phyloP scores from a whole-genome alignment of 2,329 filamentous ascomycete genomes.

The Sordariomycetes sp. region DNA sequence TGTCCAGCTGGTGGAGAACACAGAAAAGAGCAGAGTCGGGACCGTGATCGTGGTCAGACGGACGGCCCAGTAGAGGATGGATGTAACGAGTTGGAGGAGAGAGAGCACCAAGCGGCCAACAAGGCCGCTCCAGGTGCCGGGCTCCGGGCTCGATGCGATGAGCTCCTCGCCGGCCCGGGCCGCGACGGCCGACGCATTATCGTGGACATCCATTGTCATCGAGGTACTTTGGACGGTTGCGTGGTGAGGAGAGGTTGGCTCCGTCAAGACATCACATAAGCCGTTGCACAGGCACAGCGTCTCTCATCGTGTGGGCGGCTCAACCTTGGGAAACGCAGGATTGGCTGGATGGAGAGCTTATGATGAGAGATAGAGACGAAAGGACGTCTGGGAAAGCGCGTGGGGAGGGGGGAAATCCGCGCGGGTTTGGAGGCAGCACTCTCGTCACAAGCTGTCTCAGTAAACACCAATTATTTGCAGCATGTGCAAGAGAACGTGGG shows the following conservation, averaged over 20 bases:
- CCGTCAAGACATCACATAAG: neutral
- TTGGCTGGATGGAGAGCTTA: neutral
- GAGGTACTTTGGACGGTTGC: neutral
- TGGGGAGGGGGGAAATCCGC: neutral
- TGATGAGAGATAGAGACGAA: neutral
- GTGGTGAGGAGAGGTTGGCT: neutral
- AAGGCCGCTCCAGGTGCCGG: conserved; percentile 46
- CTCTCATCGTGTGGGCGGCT: neutral
- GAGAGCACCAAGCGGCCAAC: conserved; percentile 44
- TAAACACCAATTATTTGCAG: neutral
- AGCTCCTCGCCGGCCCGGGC: conserved; percentile 17
- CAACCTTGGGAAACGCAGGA: neutral
- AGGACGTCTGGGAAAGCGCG: neutral
- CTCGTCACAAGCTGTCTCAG: neutral
- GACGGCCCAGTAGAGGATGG: conserved; percentile 65
- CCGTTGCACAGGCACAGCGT: neutral
- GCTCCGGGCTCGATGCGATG: conserved; percentile 20
- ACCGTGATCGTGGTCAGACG: conserved; percentile 81
- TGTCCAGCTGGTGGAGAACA: conserved; percentile 87
- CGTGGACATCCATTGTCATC: neutral
- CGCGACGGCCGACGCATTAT: conserved; percentile 22
- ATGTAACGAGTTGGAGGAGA: conserved; percentile 44
- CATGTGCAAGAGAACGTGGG: neutral
- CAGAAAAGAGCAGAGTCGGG: conserved; percentile 77
- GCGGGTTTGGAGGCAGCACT: neutral